These are phyloP conservation scores for Kregervanrija pseudodelftensis DNA, from an alignment of 805 yeast genomes.

Conservation along the genomic window DNA sequence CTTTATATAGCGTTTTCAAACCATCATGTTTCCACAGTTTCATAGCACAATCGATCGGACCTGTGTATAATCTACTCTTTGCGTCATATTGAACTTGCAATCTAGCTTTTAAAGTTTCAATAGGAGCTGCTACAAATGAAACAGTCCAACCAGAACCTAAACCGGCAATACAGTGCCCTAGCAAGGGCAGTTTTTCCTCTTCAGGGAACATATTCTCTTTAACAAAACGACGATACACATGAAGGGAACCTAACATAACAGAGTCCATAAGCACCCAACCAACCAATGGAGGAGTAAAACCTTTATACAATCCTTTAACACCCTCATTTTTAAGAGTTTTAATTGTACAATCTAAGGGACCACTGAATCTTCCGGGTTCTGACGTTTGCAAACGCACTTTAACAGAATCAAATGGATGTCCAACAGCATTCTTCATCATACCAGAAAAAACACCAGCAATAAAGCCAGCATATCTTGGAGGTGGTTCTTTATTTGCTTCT, in stretches of 20 bases:
- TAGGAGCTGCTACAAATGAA: conserved; percentile 92
- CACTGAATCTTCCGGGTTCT: conserved; percentile 57
- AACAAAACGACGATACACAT: conserved; percentile 62
- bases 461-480: conserved; percentile 63
- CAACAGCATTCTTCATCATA: conserved; percentile 78
- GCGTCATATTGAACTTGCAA: conserved; percentile 88
- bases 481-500: conserved; percentile 22
- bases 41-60: conserved; percentile 71
- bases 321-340: conserved; percentile 76
- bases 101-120: conserved; percentile 83
- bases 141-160: conserved; percentile 90
- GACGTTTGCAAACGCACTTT: conserved; percentile 80
- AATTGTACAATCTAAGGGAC: conserved; percentile 73
- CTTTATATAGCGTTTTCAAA: conserved; percentile 68
- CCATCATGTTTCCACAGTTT: conserved; percentile 58
- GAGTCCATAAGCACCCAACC: conserved; percentile 96
- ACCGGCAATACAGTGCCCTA: conserved; percentile 70
- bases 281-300: conserved; percentile 86
- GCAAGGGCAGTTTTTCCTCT: conserved; percentile 57
- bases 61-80: conserved; percentile 54
- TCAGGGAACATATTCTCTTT: conserved; percentile 58
- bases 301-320: conserved; percentile 71
- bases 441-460: conserved; percentile 88
- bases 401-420: conserved; percentile 90
- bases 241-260: conserved; percentile 81